A percentile compares a stretch with the other conserved stretches of the same genome.
These are phyloP conservation scores for Gyromitra esculenta DNA, from an alignment of 2,329 filamentous ascomycete species.

Conservation along the genomic window DNA sequence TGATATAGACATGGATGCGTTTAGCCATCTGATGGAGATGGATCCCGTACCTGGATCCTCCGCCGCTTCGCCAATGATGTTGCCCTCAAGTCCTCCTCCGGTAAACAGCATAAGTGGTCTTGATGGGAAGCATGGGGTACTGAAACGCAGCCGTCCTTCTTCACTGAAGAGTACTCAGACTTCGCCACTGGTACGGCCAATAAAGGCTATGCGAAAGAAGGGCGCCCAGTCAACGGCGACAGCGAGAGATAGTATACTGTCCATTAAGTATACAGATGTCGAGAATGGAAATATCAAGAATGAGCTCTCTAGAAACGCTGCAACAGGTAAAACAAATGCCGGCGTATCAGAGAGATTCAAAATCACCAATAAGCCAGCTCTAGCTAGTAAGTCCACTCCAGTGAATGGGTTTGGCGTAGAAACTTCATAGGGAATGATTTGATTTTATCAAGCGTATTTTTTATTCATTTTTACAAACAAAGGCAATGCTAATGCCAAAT, in stretches of 20 bases:
- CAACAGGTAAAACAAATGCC: not conserved
- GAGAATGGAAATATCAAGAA: not conserved
- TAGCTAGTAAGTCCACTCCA: slow-evolving; percentile 3
- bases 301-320: not conserved
- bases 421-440: no score
- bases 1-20: not conserved
- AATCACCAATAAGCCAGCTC: not conserved
- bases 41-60: not conserved
- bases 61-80: not conserved
- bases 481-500: not conserved
- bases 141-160: not conserved
- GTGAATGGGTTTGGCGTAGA: not conserved
- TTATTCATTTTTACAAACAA: not conserved
- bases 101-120: not conserved
- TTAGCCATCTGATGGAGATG: not conserved
- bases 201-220: not conserved
- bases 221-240: not conserved
- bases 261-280: not conserved
- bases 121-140: not conserved
- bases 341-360: not conserved
- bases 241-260: not conserved
- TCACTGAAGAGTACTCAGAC: not conserved
- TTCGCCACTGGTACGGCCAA: not conserved
- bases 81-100: slow-evolving; percentile 1
- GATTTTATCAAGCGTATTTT: not conserved